Percentiles rank a stretch among this genome's conserved stretches.
Evolutionary conservation across 805 yeast genomes (phyloP).

Genomic region (Cyberlindnera maritima): DNA sequence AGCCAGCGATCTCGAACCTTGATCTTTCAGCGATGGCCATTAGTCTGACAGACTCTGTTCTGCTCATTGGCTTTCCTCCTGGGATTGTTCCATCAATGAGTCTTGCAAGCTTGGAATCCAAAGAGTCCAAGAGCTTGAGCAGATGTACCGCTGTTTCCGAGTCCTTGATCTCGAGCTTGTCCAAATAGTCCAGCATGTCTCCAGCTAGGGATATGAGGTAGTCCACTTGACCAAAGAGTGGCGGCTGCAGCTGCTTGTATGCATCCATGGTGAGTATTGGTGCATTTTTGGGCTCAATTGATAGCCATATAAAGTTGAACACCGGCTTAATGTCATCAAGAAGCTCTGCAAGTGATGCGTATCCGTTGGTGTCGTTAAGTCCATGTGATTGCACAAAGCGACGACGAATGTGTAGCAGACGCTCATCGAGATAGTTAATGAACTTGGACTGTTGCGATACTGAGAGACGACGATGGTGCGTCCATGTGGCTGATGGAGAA

Average conservation of each 20-base stretch:
- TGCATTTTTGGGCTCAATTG: constrained; percentile 40
- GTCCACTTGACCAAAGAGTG: constrained; percentile 56
- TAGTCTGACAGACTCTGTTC: constrained; percentile 52
- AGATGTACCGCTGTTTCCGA: constrained; percentile 31
- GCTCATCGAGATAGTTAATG: constrained; percentile 51
- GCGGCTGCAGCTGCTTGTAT: constrained; percentile 19
- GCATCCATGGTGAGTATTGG: constrained; percentile 12
- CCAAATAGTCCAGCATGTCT: constrained; percentile 60
- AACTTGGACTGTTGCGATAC: constrained; percentile 55
- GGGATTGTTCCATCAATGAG: constrained; percentile 36
- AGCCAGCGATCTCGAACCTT: constrained; percentile 39
- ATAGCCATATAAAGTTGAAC: constrained; percentile 60
- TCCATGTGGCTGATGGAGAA: background rate
- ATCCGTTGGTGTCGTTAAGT: constrained; percentile 28
- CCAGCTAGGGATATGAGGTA: constrained; percentile 64
- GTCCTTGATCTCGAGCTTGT: constrained; percentile 29
- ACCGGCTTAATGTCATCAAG: constrained; percentile 45
- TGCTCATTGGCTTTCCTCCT: constrained; percentile 34
- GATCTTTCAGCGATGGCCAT: constrained; percentile 52
- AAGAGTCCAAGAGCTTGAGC: constrained; percentile 35
- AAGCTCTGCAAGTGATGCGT: constrained; percentile 33
- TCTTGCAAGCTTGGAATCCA: constrained; percentile 41
- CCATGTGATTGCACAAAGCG: constrained; percentile 46
- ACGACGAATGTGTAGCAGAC: constrained; percentile 52
- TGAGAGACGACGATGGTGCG: constrained; percentile 32